phyloP scores from a whole-genome alignment of 1,139 yeast genomes.

The Hyphopichia buzzinii region DNA sequence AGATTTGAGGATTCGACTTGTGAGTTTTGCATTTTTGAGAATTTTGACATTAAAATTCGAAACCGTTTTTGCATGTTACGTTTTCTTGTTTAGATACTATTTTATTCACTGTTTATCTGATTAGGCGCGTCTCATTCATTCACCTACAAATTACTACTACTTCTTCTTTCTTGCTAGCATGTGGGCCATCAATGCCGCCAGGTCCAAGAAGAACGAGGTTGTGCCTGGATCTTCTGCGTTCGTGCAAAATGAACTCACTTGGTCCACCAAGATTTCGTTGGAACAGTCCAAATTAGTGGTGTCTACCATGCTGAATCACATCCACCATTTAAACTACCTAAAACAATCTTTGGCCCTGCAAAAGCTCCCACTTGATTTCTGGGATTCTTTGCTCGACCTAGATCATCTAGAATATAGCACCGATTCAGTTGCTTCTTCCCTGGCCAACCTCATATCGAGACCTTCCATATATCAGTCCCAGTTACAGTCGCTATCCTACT shows the following conservation, averaged over 20 bases:
- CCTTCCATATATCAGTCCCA: not conserved
- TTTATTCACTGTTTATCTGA: too few species aligned
- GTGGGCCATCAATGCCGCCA: conserved; percentile 37
- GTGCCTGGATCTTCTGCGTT: conserved; percentile 42
- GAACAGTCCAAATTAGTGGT: conserved; percentile 1
- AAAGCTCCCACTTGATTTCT: not conserved
- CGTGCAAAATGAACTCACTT: conserved; percentile 27
- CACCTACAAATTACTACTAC: too few species aligned
- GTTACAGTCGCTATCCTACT: not conserved
- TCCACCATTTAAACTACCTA: conserved; percentile 1
- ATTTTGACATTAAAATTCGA: too few species aligned
- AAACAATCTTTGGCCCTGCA: not conserved
- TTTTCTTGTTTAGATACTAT: too few species aligned
- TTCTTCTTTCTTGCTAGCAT: too few species aligned
- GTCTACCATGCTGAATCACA: not conserved
- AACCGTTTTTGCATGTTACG: too few species aligned
- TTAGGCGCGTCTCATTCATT: too few species aligned
- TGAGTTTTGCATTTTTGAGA: too few species aligned
- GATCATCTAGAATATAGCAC: not conserved
- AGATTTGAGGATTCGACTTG: too few species aligned
- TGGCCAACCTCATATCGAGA: too few species aligned
- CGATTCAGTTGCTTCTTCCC: not conserved
- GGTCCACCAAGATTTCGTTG: conserved; percentile 1
- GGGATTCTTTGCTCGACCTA: conserved; percentile 3
- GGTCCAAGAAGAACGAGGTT: conserved; percentile 20